phyloP scores from a whole-genome alignment of 495 filamentous ascomycete genomes.

The Penicilliopsis zonata region DNA sequence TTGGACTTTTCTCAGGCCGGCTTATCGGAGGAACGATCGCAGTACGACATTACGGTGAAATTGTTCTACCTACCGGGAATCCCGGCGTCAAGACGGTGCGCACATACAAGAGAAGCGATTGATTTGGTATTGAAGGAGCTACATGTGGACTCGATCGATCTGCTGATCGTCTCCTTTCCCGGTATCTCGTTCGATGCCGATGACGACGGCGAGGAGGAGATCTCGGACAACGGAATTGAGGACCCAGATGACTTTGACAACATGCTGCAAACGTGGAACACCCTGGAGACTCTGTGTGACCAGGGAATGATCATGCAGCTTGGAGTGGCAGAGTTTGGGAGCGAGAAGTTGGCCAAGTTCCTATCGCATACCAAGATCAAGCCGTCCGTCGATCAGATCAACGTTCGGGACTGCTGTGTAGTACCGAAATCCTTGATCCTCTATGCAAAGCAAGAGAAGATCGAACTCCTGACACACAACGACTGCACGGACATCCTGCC shows the following conservation, averaged over 20 bases:
- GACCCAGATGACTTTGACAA: slow-evolving; percentile 42
- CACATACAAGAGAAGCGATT: slow-evolving; percentile 65
- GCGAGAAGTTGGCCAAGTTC: slow-evolving; percentile 59
- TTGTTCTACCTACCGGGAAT: slow-evolving; percentile 78
- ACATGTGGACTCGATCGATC: slow-evolving; percentile 60
- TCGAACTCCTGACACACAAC: slow-evolving; percentile 87
- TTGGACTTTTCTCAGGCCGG: slow-evolving; percentile 59
- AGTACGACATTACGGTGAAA: slow-evolving; percentile 91
- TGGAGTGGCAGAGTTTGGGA: slow-evolving; percentile 85
- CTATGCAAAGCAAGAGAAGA: slow-evolving; percentile 70
- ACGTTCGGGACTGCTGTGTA: slow-evolving; percentile 90
- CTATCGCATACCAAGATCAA: slow-evolving; percentile 53
- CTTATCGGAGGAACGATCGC: slow-evolving; percentile 60
- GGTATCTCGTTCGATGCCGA: slow-evolving; percentile 89
- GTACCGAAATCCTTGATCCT: slow-evolving; percentile 81
- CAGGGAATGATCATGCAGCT: slow-evolving; percentile 59
- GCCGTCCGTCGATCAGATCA: slow-evolving; percentile 91
- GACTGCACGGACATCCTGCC: slow-evolving; percentile 89
- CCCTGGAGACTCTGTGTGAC: slow-evolving; percentile 63
- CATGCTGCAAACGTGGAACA: slow-evolving; percentile 57
- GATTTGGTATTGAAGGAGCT: slow-evolving; percentile 69
- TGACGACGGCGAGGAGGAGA: slow-evolving; percentile 66
- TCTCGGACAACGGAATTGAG: slow-evolving; percentile 41
- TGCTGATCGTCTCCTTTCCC: slow-evolving; percentile 88
- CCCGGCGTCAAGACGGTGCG: slow-evolving; percentile 43